Evolutionary conservation across 306 rosid species (phyloP), one percentile per base, ranked within the genome.

Genomic region (Malus domestica): DNA sequence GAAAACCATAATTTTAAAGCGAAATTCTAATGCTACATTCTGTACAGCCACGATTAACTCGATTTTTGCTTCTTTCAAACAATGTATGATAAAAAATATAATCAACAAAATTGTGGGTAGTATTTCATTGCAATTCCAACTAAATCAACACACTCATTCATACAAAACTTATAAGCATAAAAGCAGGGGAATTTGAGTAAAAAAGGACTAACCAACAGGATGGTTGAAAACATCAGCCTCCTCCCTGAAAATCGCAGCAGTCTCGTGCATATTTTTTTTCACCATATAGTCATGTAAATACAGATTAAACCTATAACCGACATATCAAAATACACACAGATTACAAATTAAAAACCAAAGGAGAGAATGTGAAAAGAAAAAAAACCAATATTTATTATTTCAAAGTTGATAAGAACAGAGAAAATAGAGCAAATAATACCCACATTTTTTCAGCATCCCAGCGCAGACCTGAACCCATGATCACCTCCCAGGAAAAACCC

Each of bases 261-360:
- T 9, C 1, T n/a, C 2, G n/a, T 70, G 52, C 89, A 83, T 81
- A 35, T 89, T 87, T 55, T 10, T 88, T 71, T 72, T 88, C 71
- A 77, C 46, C 90, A 88, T 33, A 38, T 90, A 88, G 67, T 90
- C 92, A 74, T 79, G 80, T 76, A 90, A 1, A 74, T 79, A 90
- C 3, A 70, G 4, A 29, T 23, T 49, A 79, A 90, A 38, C 54
- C 95, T 90, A 79, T 3, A 35, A 14, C 70, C 68, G 14, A 29
- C 68, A 30, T 9, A 73, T 60, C 20, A 76, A 76, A 75, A 75
- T 32, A 63, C 68, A 63, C n/a, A 63, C n/a, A 7, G 68, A 30
- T 30, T 30, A 30, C 40, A 10, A 63, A 30, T 30, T 32, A 63
- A 63, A 63, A 63, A 7, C 11, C 40, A 63, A 30, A 63, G 30